phyloP scores from a whole-genome alignment of 129 eudicot genomes.

The Arctium lappa region DNA sequence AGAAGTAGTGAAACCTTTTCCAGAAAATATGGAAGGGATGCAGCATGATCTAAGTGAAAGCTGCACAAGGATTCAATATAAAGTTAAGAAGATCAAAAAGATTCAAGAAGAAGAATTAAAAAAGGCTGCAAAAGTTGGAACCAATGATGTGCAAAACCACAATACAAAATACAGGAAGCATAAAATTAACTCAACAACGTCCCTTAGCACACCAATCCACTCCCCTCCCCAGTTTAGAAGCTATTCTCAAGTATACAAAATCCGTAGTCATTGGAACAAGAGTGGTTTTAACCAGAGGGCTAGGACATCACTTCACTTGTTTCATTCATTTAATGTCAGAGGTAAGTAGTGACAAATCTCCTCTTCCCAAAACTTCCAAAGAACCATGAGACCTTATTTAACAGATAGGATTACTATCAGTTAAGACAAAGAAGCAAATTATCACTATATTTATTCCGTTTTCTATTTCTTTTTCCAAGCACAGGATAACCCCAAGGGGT shows the following conservation, averaged over 20 bases:
- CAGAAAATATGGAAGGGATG: conserved; percentile 93
- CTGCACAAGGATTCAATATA: conserved; percentile 40
- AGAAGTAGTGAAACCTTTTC: conserved; percentile 66
- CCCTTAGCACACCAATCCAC: background rate
- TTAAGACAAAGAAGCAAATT: too few species aligned
- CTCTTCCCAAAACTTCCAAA: background rate
- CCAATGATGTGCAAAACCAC: background rate
- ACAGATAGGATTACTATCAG: background rate
- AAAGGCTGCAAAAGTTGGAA: conserved; percentile 1
- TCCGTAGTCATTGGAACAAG: background rate
- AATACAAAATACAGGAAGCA: background rate
- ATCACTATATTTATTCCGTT: too few species aligned
- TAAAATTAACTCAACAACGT: background rate
- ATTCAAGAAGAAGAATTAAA: background rate
- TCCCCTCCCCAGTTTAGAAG: background rate
- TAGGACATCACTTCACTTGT: background rate
- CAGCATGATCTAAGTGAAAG: conserved; percentile 99
- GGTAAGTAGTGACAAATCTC: background rate
- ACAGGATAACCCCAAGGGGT: too few species aligned
- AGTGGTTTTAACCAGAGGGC: background rate
- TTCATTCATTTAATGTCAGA: background rate
- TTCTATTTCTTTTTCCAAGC: too few species aligned
- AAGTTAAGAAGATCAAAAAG: background rate
- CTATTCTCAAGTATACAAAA: background rate
- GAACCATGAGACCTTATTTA: background rate